A percentile compares a stretch with the other conserved stretches of the same genome.
phyloP scores from a whole-genome alignment of 23 red algal species.

The Pyropia haitanensis region DNA sequence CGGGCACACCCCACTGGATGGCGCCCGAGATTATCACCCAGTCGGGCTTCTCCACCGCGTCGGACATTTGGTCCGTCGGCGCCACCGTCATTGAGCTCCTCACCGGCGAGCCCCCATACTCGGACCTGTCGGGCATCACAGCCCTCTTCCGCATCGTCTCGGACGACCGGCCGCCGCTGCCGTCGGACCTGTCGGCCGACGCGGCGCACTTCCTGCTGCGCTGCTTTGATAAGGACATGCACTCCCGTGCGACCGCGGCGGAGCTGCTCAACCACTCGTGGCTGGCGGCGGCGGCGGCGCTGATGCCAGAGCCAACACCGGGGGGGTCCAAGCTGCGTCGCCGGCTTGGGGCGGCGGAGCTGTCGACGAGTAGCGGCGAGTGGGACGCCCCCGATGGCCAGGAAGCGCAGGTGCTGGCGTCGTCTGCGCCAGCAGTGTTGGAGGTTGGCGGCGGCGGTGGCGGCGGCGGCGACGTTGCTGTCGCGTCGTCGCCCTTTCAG shows the following conservation, averaged over 20 bases:
- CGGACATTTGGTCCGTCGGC: slow-evolving; percentile 96
- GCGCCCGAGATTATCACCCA: slow-evolving; percentile 97
- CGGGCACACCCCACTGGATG: slow-evolving; percentile 99
- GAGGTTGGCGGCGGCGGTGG: too few species aligned
- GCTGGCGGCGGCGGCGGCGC: slow-evolving; percentile 30
- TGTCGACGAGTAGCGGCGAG: not conserved
- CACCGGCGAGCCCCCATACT: slow-evolving; percentile 90
- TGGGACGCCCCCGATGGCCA: not conserved
- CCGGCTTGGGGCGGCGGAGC: not conserved
- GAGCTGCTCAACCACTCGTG: slow-evolving; percentile 84
- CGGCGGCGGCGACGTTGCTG: too few species aligned
- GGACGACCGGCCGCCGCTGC: slow-evolving; percentile 90
- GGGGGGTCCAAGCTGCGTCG: slow-evolving; percentile 1
- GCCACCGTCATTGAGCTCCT: slow-evolving; percentile 96
- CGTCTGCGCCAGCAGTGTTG: too few species aligned
- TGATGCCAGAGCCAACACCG: not conserved
- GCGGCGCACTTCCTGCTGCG: slow-evolving; percentile 78
- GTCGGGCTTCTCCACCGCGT: slow-evolving; percentile 75
- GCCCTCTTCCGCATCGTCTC: slow-evolving; percentile 95
- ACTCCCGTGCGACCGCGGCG: slow-evolving; percentile 56
- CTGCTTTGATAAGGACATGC: slow-evolving; percentile 92
- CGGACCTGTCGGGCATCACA: slow-evolving; percentile 73
- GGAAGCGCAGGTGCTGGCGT: too few species aligned
- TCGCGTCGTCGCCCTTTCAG: too few species aligned
- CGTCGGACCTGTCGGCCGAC: slow-evolving; percentile 51